Conservation (phyloP, 176 grass and related monocot genomes). For the Cymbopogon citratus region DNA sequence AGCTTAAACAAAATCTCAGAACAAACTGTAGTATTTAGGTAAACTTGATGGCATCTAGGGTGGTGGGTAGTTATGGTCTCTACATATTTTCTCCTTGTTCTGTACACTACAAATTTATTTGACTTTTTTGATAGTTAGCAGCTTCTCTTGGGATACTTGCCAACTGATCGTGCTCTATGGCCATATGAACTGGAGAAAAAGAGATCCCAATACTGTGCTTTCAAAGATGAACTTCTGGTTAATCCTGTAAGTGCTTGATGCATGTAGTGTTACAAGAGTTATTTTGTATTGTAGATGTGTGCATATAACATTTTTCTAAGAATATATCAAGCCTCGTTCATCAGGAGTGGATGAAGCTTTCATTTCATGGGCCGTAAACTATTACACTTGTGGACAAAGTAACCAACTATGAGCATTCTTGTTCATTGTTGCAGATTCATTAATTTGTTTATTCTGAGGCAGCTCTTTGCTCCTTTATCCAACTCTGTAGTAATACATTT, state of each 20-base stretch:
- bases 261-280: not conserved
- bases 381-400: conserved; percentile 3
- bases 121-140: conserved; percentile 85
- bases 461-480: not conserved
- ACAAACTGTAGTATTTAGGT: not conserved
- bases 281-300: not conserved
- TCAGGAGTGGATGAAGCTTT: not conserved
- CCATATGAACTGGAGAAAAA: conserved; percentile 89
- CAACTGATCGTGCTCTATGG: conserved; percentile 75
- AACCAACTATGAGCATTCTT: not conserved
- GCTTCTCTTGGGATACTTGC: conserved; percentile 96
- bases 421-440: not conserved
- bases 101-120: conserved; percentile 61
- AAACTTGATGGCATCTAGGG: not conserved
- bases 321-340: not conserved
- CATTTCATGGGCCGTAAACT: not conserved
- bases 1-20: conserved; percentile 4
- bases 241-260: conserved; percentile 77
- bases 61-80: not conserved
- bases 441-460: not conserved
- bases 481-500: conserved; percentile 26
- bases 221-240: conserved; percentile 85
- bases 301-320: not conserved
- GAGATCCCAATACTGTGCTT: conserved; percentile 64
- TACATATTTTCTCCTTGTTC: conserved; percentile 1